phyloP scores from a whole-genome alignment of 352 stramenopile genomes.

The Thalassiosira mediterranea region DNA sequence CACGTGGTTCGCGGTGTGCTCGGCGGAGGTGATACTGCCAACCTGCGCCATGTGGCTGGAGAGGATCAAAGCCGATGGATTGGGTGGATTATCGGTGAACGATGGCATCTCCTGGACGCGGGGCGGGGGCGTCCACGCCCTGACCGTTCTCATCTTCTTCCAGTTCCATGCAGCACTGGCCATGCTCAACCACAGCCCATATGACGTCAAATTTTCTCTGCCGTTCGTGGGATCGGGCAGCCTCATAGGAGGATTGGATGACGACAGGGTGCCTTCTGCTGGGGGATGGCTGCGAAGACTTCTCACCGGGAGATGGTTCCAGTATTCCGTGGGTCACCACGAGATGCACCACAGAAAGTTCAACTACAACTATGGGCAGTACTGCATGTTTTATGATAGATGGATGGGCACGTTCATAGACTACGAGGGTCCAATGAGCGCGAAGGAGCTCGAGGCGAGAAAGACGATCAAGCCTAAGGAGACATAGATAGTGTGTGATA shows the following conservation, averaged over 20 bases:
- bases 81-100: too few relatives aligned
- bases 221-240: slow-evolving; percentile 44
- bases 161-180: slow-evolving; percentile 80
- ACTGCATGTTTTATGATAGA: slow-evolving; percentile 81
- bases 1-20: slow-evolving; percentile 61
- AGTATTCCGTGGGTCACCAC: slow-evolving; percentile 78
- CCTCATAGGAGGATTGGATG: slow-evolving; percentile 31
- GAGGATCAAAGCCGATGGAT: slow-evolving; percentile 5
- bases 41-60: slow-evolving; percentile 15
- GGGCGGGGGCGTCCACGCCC: slow-evolving; percentile 59
- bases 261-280: slow-evolving; percentile 13
- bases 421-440: slow-evolving; percentile 68
- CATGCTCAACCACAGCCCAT: slow-evolving; percentile 83
- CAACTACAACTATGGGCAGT: slow-evolving; percentile 83
- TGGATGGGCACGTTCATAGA: slow-evolving; percentile 72
- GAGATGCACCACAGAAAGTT: slow-evolving; percentile 86
- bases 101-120: slow-evolving; percentile 5
- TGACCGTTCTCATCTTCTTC: slow-evolving; percentile 78
- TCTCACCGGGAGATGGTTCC: slow-evolving; percentile 48
- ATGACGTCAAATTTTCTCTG: slow-evolving; percentile 78
- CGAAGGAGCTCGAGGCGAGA: slow-evolving; percentile 23
- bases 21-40: slow-evolving; percentile 34
- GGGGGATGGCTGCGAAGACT: slow-evolving; percentile 26
- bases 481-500: neutral
- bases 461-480: slow-evolving; percentile 33